Evolutionary conservation across 441 rosid genomes (phyloP), one percentile per base, ranked within the genome.

Genomic region (Biscutella auriculata): DNA sequence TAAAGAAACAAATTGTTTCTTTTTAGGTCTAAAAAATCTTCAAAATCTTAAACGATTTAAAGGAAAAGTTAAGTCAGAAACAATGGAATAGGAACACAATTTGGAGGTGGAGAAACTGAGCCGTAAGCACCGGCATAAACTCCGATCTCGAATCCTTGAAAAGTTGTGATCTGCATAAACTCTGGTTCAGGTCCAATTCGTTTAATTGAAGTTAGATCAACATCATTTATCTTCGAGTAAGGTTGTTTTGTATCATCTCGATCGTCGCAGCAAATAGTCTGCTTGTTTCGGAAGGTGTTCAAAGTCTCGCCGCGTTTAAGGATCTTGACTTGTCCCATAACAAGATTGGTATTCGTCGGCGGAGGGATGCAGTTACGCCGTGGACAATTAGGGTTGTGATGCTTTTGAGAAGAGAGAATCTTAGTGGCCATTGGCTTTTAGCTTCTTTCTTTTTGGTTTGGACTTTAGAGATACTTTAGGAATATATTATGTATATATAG

Each of bases 311-410:
- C 87, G 48, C 94, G 94, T 56, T 76, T 82, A 59, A 82, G 57
- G 70, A 85, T 82, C 83, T 72, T 81, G 37, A 85, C 83, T 63
- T 81, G 71, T 23, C 77, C 94, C 75, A 75, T 73, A 11, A 77
- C 77, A 19, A 77, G 77, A 50, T 69, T 71, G 33, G 23, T 62
- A 4, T 68, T 54, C 58, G 57, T n/a, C 57, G 76, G 28, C 1
- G 82, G 76, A 56, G 66, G n/a, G n/a, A n/a, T n/a, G n/a, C n/a
- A n/a, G n/a, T n/a, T n/a, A n/a, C n/a, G n/a, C n/a, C n/a, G n/a
- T n/a, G n/a, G n/a, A n/a, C n/a, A n/a, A n/a, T n/a, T n/a, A n/a
- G n/a, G n/a, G n/a, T n/a, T n/a, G n/a, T n/a, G n/a, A n/a, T n/a
- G n/a, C n/a, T n/a, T n/a, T n/a, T n/a, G n/a, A n/a, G n/a, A n/a